phyloP scores from a whole-genome alignment of 2,329 filamentous ascomycete species.

The Clonostachys sp. region DNA sequence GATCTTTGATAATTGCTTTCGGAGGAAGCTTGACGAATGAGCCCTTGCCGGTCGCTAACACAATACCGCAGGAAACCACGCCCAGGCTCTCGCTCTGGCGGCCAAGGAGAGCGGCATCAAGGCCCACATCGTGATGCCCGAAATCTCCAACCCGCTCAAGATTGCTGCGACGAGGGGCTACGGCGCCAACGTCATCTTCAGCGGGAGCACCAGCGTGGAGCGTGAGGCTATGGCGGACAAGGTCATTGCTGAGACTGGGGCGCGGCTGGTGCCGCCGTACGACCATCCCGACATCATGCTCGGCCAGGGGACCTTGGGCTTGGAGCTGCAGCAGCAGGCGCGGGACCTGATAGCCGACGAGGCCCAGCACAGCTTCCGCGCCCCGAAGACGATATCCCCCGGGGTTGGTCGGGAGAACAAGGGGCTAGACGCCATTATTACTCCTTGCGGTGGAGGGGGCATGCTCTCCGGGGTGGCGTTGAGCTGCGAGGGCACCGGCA shows the following conservation, averaged over 20 bases:
- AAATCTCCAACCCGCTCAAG: constrained; percentile 80
- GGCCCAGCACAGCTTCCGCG: constrained; percentile 4
- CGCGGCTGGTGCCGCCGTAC: constrained; percentile 81
- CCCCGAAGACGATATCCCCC: not conserved
- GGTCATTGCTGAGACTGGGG: constrained; percentile 68
- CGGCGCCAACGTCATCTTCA: constrained; percentile 75
- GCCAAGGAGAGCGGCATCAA: constrained; percentile 69
- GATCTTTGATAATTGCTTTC: not conserved
- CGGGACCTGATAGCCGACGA: constrained; percentile 37
- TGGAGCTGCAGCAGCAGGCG: constrained; percentile 79
- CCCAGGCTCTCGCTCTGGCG: constrained; percentile 85
- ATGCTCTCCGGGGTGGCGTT: constrained; percentile 82
- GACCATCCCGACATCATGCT: constrained; percentile 90
- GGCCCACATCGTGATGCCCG: constrained; percentile 88
- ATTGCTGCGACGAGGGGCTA: constrained; percentile 78
- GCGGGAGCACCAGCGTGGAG: constrained; percentile 74
- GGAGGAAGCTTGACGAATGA: not conserved
- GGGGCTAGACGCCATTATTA: constrained; percentile 66
- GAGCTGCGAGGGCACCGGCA: constrained; percentile 65
- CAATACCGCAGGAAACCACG: constrained; percentile 76
- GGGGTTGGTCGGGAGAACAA: constrained; percentile 6
- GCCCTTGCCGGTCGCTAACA: not conserved
- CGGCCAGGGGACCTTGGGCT: constrained; percentile 83
- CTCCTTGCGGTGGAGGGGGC: constrained; percentile 84
- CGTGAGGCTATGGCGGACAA: constrained; percentile 72